These are phyloP conservation scores for Lentinula detonsa DNA, from an alignment of 768 basidiomycete species.

Conservation along the genomic window DNA sequence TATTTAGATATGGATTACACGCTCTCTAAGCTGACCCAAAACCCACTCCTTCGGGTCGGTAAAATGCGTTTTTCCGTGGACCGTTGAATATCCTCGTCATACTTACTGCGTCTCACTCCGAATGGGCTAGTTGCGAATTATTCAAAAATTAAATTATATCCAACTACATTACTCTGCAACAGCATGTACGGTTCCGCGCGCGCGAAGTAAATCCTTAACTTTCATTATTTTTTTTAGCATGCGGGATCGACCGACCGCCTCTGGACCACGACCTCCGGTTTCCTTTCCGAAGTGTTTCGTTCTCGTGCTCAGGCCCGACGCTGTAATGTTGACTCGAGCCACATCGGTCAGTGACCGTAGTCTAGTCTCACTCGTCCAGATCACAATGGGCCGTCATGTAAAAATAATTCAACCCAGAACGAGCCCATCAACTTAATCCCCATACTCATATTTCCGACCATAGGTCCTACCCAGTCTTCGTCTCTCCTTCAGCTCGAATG, in stretches of 20 bases:
- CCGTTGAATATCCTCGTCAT: too few species aligned
- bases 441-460: neutral
- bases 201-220: neutral
- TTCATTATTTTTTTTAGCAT: neutral
- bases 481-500: constrained; percentile 9
- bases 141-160: neutral
- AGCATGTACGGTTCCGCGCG: neutral
- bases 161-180: too few species aligned
- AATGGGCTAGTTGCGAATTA: neutral
- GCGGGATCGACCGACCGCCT: too few species aligned
- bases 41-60: neutral
- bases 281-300: neutral
- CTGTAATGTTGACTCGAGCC: constrained; percentile 10
- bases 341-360: neutral
- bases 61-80: neutral
- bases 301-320: constrained; percentile 27
- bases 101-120: too few species aligned
- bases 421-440: neutral
- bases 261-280: too few species aligned
- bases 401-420: neutral
- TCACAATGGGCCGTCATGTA: neutral
- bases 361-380: neutral
- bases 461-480: neutral
- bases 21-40: neutral
- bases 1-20: neutral